Evolutionary conservation across 306 rosid species (phyloP), one percentile per base, ranked within the genome.

Genomic region (Pyrus communis): DNA sequence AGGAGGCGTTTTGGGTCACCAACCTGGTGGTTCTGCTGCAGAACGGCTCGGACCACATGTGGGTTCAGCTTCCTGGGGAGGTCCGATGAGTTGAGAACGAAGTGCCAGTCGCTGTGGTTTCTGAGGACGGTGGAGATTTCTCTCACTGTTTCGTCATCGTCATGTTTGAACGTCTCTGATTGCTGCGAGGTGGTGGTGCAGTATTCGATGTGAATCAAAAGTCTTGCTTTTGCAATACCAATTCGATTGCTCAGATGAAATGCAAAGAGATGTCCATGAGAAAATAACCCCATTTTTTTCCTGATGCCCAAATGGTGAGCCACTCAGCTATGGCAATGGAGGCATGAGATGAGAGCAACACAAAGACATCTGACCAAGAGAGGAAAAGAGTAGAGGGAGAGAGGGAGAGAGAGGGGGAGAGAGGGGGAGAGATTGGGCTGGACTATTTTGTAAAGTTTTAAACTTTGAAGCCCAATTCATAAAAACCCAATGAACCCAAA

Each of bases 71-170:
- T 85, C 57, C 25, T 62, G 42, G 69, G 54, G 35, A 74, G 68
- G 54, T 49, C 75, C 0, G 76, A 73, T 65, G 83, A 68, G 69
- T 79, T 69, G 61, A 86, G n/a, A 4, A 70, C 63, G 65, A 59
- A 14, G 38, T 62, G 40, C 90, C 93, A 88, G 63, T 86, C 75
- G 15, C 27, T 55, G 52, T 27, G 72, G 55, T 15, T 49, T 62
- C 33, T 62, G 76, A 88, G 82, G 83, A 84, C 77, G 71, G 40
- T 22, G 76, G 78, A 78, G 83, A 88, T 76, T 82, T 75, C 83
- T 62, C 49, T 84, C 35, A 81, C 84, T 5, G 86, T 19, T 28
- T 80, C 84, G 1, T 49, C 55, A 15, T 75, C 78, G 63, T 73
- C 69, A 9, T 40, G 68, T 31, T 60, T 73, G 8, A 23, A 35